Evolutionary conservation across 805 yeast species (phyloP).

Genomic region (Kazachstania taianensis): DNA sequence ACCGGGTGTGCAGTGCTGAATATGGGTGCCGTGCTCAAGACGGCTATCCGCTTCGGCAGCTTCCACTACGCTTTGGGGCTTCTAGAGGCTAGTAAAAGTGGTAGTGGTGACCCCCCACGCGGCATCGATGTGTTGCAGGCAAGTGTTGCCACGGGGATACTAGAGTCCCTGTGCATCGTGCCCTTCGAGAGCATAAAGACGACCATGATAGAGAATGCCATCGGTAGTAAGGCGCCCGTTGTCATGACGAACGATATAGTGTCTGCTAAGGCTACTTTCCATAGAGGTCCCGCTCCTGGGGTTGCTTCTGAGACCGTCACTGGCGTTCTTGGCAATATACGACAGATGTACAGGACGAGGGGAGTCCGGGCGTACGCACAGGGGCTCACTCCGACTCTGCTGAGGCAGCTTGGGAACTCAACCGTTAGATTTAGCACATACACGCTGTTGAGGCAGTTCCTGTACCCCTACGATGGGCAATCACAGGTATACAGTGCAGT

Average conservation of each 20-base stretch:
- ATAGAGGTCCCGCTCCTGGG: conserved; percentile 38
- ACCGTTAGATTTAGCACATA: conserved; percentile 79
- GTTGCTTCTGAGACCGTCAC: too few species aligned
- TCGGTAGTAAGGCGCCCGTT: conserved; percentile 12
- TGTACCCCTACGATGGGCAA: too few species aligned
- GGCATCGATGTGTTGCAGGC: conserved; percentile 81
- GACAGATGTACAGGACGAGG: conserved; percentile 59
- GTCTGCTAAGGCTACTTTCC: conserved; percentile 1
- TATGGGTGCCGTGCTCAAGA: conserved; percentile 62
- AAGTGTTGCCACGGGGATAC: conserved; percentile 71
- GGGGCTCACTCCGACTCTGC: conserved; percentile 73
- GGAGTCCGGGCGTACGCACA: conserved; percentile 73
- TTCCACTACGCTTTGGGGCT: conserved; percentile 68
- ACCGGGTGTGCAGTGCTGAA: conserved; percentile 70
- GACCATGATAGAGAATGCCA: conserved; percentile 63
- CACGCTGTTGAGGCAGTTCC: conserved; percentile 59
- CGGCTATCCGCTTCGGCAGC: conserved; percentile 59
- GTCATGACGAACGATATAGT: neutral
- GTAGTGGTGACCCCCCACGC: conserved; percentile 47
- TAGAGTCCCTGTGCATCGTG: conserved; percentile 73
- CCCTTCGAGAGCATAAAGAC: conserved; percentile 87
- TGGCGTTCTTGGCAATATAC: conserved; percentile 41
- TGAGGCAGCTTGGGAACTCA: conserved; percentile 70
- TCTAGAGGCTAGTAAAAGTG: conserved; percentile 35
- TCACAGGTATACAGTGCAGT: conserved; percentile 28